Evolutionary conservation across 2,329 filamentous ascomycete species (phyloP), one percentile per base, ranked within the genome.

Genomic region (Huntiella savannae): DNA sequence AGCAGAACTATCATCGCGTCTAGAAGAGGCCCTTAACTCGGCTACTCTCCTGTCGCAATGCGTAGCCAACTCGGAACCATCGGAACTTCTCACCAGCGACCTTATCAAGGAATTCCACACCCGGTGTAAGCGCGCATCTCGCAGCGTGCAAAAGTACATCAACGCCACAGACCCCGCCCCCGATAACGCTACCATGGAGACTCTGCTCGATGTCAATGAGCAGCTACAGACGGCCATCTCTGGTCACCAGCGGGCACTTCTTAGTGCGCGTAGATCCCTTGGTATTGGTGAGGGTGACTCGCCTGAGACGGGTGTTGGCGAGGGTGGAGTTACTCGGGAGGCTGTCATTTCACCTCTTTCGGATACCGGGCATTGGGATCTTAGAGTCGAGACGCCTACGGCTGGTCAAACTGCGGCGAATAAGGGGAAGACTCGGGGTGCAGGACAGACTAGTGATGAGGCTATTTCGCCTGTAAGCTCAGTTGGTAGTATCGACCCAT

Each of bases 111-210:
- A 98, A 63, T 96, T 98, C 58, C 76, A 79, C 41, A 80, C 91
- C 54, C 79, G 91, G 17, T 96, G 88, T 58, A 76, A 79, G 52
- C 73, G 76, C 47, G 88, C 88, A 4, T 79, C 82, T 45, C 73
- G 79, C 46, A 84, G 81, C 57, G 77, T 96, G 54, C 86, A 95
- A 56, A 69, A 70, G 32, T 96, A 92, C 63, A 94, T 96, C 68
- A 70, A 77, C 37, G 75, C 78, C 40, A 77, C 81, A 48, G 73
- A 84, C 57, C 87, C 88, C 0, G 59, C 74, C 1, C 87, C 88
- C 0, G 91, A 96, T 60, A 88, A 94, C 56, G 81, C 94, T 54
- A 96, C 88, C 1, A 85, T 96, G 73, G 77, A 91, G 58, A 87
- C 77, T 11, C 66, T 98, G 51, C 94, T 98, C 56, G 86, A 95